Evolutionary conservation across 1,284 basidiomycete species (phyloP).

Genomic region (Coniferiporia sulphurascens): DNA sequence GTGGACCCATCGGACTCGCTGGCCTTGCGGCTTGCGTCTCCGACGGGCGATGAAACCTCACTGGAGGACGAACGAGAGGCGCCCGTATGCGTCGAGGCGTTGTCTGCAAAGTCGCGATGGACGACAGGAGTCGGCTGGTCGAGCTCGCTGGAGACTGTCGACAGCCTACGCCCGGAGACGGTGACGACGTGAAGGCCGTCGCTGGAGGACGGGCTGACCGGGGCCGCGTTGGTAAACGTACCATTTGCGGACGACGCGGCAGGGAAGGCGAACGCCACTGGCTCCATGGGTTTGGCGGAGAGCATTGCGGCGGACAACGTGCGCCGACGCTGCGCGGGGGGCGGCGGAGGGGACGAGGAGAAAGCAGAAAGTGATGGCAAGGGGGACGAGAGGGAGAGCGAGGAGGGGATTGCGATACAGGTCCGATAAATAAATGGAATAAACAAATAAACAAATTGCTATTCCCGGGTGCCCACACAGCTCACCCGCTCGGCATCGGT

Average conservation of each 20-base stretch:
- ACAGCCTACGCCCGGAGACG: slow-evolving; percentile 15
- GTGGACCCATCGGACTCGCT: slow-evolving; percentile 1
- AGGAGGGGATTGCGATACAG: slow-evolving; percentile 16
- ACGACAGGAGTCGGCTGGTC: not conserved
- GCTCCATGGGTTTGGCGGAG: slow-evolving; percentile 38
- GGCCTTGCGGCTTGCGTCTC: not conserved
- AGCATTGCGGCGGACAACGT: slow-evolving; percentile 32
- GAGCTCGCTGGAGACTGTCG: slow-evolving; percentile 11
- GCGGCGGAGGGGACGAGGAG: slow-evolving; percentile 6
- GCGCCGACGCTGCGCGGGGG: not conserved
- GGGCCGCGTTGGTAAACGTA: slow-evolving; percentile 4
- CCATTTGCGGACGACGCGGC: slow-evolving; percentile 10
- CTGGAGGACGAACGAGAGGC: not conserved
- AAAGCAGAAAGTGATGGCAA: slow-evolving; percentile 19
- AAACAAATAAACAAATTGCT: slow-evolving; percentile 10
- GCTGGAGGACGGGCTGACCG: slow-evolving; percentile 5
- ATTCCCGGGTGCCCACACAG: not conserved
- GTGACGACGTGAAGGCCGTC: slow-evolving; percentile 19
- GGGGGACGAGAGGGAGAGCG: slow-evolving; percentile 19
- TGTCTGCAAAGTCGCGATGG: not conserved
- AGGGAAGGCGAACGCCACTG: slow-evolving; percentile 26
- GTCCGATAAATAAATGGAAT: slow-evolving; percentile 18
- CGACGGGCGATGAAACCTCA: slow-evolving; percentile 1
- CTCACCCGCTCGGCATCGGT: slow-evolving; percentile 3
- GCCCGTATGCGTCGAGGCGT: not conserved